Evolutionary conservation across 2,329 filamentous ascomycete species (phyloP), one percentile per base, ranked within the genome.

Genomic region (Cladosporium austrohemisphaericum): DNA sequence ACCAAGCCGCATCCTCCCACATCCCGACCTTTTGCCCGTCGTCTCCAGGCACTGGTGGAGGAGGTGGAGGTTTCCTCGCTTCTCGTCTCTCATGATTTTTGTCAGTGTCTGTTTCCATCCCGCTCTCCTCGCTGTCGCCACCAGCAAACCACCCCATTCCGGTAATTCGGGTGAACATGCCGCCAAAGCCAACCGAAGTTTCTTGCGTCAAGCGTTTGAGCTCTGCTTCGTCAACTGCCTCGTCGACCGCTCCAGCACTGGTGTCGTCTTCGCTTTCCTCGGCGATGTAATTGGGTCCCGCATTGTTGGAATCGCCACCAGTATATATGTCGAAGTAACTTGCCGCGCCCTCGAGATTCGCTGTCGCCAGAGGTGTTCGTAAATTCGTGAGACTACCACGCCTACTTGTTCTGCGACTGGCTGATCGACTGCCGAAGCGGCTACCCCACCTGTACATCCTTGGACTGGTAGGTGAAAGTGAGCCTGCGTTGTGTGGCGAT

Each of bases 1-100:
- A 59, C 79, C 79, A 82, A 23, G 74, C 72, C 25, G 76, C 78
- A 66, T 82, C 79, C 52, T 76, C 71, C 79, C 79, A 82, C 0
- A 77, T 76, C 4, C 75, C 76, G 59, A 64, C 58, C 59, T 69
- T 55, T 55, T 61, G 43, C 57, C 59, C 60, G 53, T 68, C 65
- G 36, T 71, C 71, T 1, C 65, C 65, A 33, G 68, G 66, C 3
- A 60, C 56, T 1, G 64, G 59, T 14, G 72, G 63, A 18, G 59
- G 52, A 9, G 58, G 59, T 6, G 57, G 54, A 16, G 53, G 47
- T 6, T 8, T 52, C 41, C 33, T 59, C 26, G 33, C 43, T 58
- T 9, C 66, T 57, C 53, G 71, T 67, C 50, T 70, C 67, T 26
- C 63, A 62, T 45, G 53, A 53, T 37, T 53, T 55, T 25, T 52